phyloP scores from a whole-genome alignment of 257 asterid species.

The Osmanthus fragrans region DNA sequence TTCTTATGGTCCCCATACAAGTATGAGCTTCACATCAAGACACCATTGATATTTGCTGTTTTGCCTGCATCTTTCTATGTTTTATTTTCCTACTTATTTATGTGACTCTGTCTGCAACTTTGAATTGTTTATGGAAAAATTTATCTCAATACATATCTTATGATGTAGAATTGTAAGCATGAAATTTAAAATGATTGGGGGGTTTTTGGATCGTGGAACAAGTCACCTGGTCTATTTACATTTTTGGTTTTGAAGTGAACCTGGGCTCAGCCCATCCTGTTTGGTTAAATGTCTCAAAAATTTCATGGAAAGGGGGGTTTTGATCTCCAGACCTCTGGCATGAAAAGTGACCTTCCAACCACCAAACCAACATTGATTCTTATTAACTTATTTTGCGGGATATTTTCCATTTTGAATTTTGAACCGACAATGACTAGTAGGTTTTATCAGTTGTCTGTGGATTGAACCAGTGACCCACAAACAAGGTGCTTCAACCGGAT shows the following conservation, averaged over 20 bases:
- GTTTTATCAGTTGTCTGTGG: neutral
- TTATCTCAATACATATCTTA: too few relatives aligned
- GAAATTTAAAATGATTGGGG: neutral
- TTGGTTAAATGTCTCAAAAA: neutral
- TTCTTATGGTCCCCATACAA: constrained; percentile 83
- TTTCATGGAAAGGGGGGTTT: neutral
- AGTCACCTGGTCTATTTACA: neutral
- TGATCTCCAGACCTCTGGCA: neutral
- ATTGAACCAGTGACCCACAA: neutral
- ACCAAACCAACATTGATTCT: neutral
- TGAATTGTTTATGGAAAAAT: too few relatives aligned
- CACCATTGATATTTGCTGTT: constrained; percentile 11
- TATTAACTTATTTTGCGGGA: neutral
- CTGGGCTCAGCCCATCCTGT: neutral
- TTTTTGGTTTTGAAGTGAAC: too few relatives aligned
- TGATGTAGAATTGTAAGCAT: neutral
- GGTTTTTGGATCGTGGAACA: neutral
- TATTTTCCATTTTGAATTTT: neutral
- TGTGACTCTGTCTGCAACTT: too few relatives aligned
- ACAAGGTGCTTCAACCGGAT: too few relatives aligned
- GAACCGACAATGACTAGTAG: neutral
- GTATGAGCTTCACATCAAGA: constrained; percentile 37
- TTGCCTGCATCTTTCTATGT: neutral
- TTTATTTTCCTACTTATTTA: constrained; percentile 7
- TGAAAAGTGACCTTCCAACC: neutral